Percentiles rank a stretch among this genome's conserved stretches.
phyloP scores from a whole-genome alignment of 164 flowering plant genomes.

The Piper longum region DNA sequence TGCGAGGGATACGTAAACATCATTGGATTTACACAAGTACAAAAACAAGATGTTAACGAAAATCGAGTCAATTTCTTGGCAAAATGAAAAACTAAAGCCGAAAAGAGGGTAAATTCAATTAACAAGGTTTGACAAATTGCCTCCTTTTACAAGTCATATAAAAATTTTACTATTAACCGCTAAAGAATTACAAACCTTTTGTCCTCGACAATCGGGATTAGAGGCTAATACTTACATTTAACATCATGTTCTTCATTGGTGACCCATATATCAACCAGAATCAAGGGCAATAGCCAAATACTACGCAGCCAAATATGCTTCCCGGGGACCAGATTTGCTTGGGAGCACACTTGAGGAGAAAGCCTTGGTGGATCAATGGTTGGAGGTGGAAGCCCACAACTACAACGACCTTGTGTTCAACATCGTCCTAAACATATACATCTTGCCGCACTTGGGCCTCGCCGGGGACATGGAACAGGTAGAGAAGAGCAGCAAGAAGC shows the following conservation, averaged over 20 bases:
- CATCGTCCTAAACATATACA: conserved; percentile 31
- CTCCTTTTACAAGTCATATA: no score
- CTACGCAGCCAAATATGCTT: conserved; percentile 44
- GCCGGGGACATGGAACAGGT: conserved; percentile 26
- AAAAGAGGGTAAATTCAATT: no score
- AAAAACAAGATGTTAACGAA: no score
- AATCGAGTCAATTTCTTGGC: no score
- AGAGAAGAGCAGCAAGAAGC: conserved; percentile 23
- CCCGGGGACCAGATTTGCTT: conserved; percentile 30
- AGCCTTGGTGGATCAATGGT: conserved; percentile 74
- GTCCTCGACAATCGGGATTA: no score
- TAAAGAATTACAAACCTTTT: no score
- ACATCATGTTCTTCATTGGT: background rate
- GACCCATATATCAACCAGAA: conserved; percentile 16
- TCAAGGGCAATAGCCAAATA: conserved; percentile 75
- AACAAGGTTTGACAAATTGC: no score
- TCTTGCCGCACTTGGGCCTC: conserved; percentile 40
- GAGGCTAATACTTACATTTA: background rate
- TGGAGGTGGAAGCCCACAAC: conserved; percentile 71
- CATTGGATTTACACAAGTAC: no score
- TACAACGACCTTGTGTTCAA: conserved; percentile 34
- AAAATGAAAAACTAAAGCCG: no score
- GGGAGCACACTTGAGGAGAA: conserved; percentile 45
- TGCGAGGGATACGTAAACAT: no score
- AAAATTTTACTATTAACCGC: no score